phyloP scores from a whole-genome alignment of 1,284 basidiomycete species.

The Hemileia vastatrix region DNA sequence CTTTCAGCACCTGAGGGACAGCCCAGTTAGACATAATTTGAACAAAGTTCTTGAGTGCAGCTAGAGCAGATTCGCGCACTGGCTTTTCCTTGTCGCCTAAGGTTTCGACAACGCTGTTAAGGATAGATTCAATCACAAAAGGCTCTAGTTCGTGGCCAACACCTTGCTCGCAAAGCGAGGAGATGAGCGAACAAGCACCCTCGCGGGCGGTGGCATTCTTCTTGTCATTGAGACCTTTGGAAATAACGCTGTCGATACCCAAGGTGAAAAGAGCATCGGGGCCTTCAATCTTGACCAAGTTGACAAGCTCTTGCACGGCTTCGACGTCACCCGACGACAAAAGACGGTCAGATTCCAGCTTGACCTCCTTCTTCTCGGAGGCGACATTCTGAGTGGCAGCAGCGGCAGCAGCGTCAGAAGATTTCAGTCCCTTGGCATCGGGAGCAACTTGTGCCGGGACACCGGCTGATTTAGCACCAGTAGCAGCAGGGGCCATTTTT shows the following conservation, averaged over 20 bases:
- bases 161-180: conserved; percentile 40
- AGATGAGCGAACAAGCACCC: conserved; percentile 28
- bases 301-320: conserved; percentile 41
- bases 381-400: conserved; percentile 30
- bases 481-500: too few relatives aligned
- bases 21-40: conserved; percentile 39
- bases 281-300: conserved; percentile 44
- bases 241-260: conserved; percentile 39
- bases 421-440: conserved; percentile 37
- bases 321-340: conserved; percentile 38
- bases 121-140: conserved; percentile 34
- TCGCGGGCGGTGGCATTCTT: conserved; percentile 33
- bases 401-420: conserved; percentile 34
- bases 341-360: conserved; percentile 36
- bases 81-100: conserved; percentile 45
- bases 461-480: too few relatives aligned
- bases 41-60: conserved; percentile 35
- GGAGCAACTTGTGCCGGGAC: conserved; percentile 40
- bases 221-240: conserved; percentile 43
- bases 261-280: conserved; percentile 37
- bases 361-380: too few relatives aligned
- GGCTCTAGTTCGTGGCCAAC: conserved; percentile 43
- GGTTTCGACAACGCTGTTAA: conserved; percentile 37
- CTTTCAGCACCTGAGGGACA: conserved; percentile 36
- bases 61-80: conserved; percentile 38